Evolutionary conservation across 306 rosid species (phyloP), one percentile per base, ranked within the genome.

Genomic region (Argentina anserina): DNA sequence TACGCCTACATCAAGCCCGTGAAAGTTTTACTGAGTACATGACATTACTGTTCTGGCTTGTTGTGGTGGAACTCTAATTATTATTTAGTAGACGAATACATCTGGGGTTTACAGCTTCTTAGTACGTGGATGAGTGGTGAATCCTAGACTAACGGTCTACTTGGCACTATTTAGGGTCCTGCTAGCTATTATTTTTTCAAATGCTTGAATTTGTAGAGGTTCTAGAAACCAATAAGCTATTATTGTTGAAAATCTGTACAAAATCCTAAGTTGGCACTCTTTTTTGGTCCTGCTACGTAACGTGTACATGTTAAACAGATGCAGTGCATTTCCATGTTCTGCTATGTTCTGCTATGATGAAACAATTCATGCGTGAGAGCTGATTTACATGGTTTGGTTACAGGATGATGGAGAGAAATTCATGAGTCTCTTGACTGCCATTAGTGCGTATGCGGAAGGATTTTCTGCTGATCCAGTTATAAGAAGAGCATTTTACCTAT

Each of bases 401-500:
- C 90, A 93, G 97, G 98, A 94, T 69, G 50, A 86, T 21, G 97
- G 98, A 59, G 89, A 77, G 70, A 80, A 75, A 64, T 82, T 79
- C 67, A 64, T 43, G 7, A 80, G 85, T 78, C 83, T 78, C 59
- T 34, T 82, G 52, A 68, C 71, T 3, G 98, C 98, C 17, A 86
- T 94, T 68, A 72, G 96, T 83, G 98, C 96, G 26, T 91, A 93
- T 21, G 98, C 97, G 2, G 96, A 94, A 80, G 95, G 97, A 75
- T 89, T 88, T 75, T 91, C 96, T 3, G 93, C 97, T 20, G 92
- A 94, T 77, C 90, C 95, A 33, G 65, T 89, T 45, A 88, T 91
- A 60, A 86, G 92, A 67, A 86, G 91, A 83, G 84, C 88, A 13
- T 69, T 77, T 67, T 79, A 78, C 81, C 65, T 86, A 50, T 83